These are phyloP conservation scores for Talaromyces borbonicus DNA, from an alignment of 495 filamentous ascomycete genomes.

Conservation along the genomic window DNA sequence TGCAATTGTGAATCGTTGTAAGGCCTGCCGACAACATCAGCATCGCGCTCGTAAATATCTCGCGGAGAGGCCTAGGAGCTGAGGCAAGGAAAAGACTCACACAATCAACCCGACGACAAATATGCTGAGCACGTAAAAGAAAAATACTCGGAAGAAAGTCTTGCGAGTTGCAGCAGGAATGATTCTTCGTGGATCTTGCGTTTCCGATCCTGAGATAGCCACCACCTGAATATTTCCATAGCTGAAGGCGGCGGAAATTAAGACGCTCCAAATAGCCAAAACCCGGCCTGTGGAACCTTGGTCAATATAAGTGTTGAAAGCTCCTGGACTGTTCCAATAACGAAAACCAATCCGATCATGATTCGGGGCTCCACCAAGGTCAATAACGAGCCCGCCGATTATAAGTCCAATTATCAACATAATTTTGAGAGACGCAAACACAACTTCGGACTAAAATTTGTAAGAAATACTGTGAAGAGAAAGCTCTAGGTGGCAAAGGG, in stretches of 20 bases:
- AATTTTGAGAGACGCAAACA: conserved; percentile 66
- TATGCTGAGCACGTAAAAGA: conserved; percentile 63
- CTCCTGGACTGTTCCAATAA: conserved; percentile 62
- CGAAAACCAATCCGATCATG: conserved; percentile 58
- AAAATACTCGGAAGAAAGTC: conserved; percentile 76
- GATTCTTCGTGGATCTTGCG: conserved; percentile 63
- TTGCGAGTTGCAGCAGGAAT: conserved; percentile 70
- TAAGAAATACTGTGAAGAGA: background rate
- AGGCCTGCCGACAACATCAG: background rate
- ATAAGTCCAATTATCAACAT: conserved; percentile 62
- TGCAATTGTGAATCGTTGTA: background rate
- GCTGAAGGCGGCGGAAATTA: conserved; percentile 32
- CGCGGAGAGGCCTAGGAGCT: no score
- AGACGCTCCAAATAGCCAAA: conserved; percentile 28
- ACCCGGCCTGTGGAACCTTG: conserved; percentile 26
- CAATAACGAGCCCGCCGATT: conserved; percentile 55
- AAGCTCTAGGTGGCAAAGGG: background rate
- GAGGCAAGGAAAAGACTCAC: background rate
- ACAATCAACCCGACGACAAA: conserved; percentile 44
- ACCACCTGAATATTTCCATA: conserved; percentile 56
- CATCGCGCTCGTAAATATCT: background rate
- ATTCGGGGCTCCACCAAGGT: conserved; percentile 53
- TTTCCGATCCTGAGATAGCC: conserved; percentile 70
- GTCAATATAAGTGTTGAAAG: conserved; percentile 43
- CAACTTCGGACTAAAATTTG: conserved; percentile 44